Conservation (phyloP, 1,139 yeast genomes). For the Diutina sp. region DNA sequence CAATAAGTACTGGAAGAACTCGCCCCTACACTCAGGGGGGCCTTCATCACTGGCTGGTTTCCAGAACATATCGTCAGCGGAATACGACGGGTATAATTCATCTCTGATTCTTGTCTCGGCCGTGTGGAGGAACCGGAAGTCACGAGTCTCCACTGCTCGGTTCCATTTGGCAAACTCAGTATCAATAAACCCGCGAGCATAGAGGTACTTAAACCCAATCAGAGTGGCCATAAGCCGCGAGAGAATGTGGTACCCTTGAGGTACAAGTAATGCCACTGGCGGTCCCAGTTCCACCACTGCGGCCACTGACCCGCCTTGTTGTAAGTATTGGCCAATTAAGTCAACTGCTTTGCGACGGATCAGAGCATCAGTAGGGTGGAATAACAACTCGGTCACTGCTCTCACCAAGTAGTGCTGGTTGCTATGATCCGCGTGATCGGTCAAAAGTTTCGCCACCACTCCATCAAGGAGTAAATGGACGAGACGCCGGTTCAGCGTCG, state of each 20-base stretch:
- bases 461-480: conserved; percentile 44
- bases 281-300: conserved; percentile 20
- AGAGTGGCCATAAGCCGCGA: conserved; percentile 18
- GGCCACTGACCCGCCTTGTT: conserved; percentile 9
- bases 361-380: conserved; percentile 36
- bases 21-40: conserved; percentile 13
- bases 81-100: not conserved
- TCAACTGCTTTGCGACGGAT: not conserved
- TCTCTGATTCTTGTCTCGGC: not conserved
- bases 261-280: conserved; percentile 14
- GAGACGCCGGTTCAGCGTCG: conserved; percentile 23
- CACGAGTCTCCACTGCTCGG: conserved; percentile 6
- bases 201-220: conserved; percentile 24
- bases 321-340: conserved; percentile 5
- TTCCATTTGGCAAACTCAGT: conserved; percentile 13
- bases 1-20: conserved; percentile 65
- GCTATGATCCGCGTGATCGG: conserved; percentile 14
- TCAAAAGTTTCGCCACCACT: conserved; percentile 31
- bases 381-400: conserved; percentile 53
- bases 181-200: conserved; percentile 20
- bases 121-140: conserved; percentile 11
- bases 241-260: conserved; percentile 16
- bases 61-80: not conserved
- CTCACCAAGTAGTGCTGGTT: conserved; percentile 25
- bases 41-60: not conserved